Percentiles rank a stretch among this genome's conserved stretches.
phyloP scores from a whole-genome alignment of 208 protist species.

The Crithidia bombi region DNA sequence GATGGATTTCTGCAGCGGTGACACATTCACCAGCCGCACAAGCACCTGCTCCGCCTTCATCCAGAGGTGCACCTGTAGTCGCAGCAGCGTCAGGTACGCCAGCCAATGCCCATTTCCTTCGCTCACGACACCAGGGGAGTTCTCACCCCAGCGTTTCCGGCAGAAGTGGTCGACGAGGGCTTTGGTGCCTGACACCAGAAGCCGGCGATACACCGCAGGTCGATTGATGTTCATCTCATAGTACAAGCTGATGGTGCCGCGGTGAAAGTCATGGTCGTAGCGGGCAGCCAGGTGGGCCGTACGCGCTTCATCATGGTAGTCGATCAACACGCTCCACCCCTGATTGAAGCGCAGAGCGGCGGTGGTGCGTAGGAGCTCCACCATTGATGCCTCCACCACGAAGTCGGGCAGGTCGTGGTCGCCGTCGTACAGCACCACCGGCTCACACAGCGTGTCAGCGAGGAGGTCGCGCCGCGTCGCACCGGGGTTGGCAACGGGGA shows the following conservation, averaged over 20 bases:
- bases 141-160: constrained; percentile 32
- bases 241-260: constrained; percentile 68
- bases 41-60: constrained; percentile 71
- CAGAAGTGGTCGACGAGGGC: constrained; percentile 77
- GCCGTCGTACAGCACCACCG: constrained; percentile 51
- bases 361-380: constrained; percentile 49
- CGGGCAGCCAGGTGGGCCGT: constrained; percentile 68
- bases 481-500: constrained; percentile 62
- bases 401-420: constrained; percentile 51
- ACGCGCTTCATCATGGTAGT: constrained; percentile 49
- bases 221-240: constrained; percentile 82
- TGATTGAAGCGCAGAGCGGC: constrained; percentile 80
- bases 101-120: constrained; percentile 52
- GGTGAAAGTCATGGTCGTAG: constrained; percentile 62
- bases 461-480: constrained; percentile 36
- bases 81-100: constrained; percentile 59
- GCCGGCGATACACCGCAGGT: constrained; percentile 66
- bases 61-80: constrained; percentile 66
- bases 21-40: constrained; percentile 36
- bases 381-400: constrained; percentile 26
- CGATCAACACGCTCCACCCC: constrained; percentile 85
- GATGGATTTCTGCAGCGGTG: constrained; percentile 16
- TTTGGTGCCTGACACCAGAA: constrained; percentile 74
- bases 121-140: constrained; percentile 7
- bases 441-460: constrained; percentile 25